Conservation (phyloP, 2,329 filamentous ascomycete species). For the Tothia fuscella region DNA sequence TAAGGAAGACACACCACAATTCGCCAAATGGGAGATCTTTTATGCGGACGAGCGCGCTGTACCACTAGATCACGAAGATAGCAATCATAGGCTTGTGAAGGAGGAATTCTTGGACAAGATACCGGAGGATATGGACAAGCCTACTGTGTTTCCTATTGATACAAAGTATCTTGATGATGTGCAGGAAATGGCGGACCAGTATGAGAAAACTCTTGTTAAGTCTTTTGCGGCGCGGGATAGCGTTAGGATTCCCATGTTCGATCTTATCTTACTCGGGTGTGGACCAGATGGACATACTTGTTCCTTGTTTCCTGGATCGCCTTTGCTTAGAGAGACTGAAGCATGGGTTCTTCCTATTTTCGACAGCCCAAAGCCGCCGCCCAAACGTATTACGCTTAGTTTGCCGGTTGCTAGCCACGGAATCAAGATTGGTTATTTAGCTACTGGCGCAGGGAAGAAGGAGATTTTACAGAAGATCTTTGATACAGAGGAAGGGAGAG, state of each 20-base stretch:
- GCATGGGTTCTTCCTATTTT: slow-evolving; percentile 89
- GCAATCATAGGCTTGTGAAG: slow-evolving; percentile 86
- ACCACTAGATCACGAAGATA: slow-evolving; percentile 80
- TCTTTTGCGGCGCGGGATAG: slow-evolving; percentile 87
- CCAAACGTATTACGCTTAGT: slow-evolving; percentile 81
- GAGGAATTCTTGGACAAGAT: slow-evolving; percentile 82
- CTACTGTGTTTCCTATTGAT: slow-evolving; percentile 72
- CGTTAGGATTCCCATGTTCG: slow-evolving; percentile 89
- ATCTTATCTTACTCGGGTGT: slow-evolving; percentile 83
- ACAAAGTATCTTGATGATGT: slow-evolving; percentile 56
- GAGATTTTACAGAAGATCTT: slow-evolving; percentile 89
- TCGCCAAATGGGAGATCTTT: slow-evolving; percentile 92
- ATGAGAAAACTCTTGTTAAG: slow-evolving; percentile 76
- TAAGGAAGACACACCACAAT: slow-evolving; percentile 54
- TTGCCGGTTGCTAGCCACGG: slow-evolving; percentile 83
- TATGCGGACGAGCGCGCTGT: slow-evolving; percentile 96
- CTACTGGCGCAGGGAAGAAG: slow-evolving; percentile 81
- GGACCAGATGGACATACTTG: slow-evolving; percentile 96
- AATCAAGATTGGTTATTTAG: slow-evolving; percentile 79
- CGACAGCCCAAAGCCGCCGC: slow-evolving; percentile 89
- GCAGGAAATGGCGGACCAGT: slow-evolving; percentile 86
- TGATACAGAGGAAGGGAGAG: slow-evolving; percentile 57
- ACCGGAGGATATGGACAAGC: slow-evolving; percentile 47
- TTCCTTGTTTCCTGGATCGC: slow-evolving; percentile 85
- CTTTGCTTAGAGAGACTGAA: slow-evolving; percentile 70